phyloP scores from a whole-genome alignment of 2,329 filamentous ascomycete genomes.

The Arachnomyces sp. region DNA sequence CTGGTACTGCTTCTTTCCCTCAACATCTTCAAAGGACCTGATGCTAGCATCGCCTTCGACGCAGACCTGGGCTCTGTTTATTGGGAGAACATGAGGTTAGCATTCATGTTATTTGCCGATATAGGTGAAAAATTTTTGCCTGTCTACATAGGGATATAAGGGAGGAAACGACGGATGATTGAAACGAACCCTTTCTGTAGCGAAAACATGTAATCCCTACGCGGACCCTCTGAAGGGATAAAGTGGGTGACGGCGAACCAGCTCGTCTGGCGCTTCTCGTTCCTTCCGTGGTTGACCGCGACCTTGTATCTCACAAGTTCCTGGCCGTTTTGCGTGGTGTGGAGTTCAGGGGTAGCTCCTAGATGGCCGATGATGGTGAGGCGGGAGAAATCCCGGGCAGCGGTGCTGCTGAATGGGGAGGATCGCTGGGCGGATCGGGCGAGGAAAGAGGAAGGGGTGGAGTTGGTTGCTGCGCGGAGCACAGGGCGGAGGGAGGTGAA shows the following conservation, averaged over 20 bases:
- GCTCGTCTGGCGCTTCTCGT: slow-evolving; percentile 66
- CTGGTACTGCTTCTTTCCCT: slow-evolving; percentile 56
- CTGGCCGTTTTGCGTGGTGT: slow-evolving; percentile 58
- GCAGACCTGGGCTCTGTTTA: slow-evolving; percentile 62
- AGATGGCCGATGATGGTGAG: slow-evolving; percentile 84
- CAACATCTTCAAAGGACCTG: slow-evolving; percentile 56
- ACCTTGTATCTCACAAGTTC: slow-evolving; percentile 72
- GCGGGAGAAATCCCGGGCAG: slow-evolving; percentile 57
- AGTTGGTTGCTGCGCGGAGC: slow-evolving; percentile 32
- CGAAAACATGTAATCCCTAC: slow-evolving; percentile 62
- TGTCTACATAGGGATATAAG: too few relatives aligned
- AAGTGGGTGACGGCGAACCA: slow-evolving; percentile 82
- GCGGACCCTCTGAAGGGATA: slow-evolving; percentile 48
- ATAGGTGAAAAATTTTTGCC: too few relatives aligned
- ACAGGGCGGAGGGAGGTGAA: slow-evolving; percentile 43
- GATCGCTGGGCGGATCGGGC: slow-evolving; percentile 41
- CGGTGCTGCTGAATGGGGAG: slow-evolving; percentile 59
- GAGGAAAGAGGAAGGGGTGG: slow-evolving; percentile 27
- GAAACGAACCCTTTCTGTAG: slow-evolving; percentile 68
- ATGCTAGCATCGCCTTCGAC: slow-evolving; percentile 75
- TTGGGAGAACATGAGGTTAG: not conserved
- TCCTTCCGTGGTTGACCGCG: slow-evolving; percentile 57
- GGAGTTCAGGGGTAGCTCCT: slow-evolving; percentile 67
- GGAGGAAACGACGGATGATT: not conserved
- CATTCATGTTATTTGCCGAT: too few relatives aligned